Evolutionary conservation across 768 basidiomycete species (phyloP).

Genomic region (Mycena olivaceomarginata): DNA sequence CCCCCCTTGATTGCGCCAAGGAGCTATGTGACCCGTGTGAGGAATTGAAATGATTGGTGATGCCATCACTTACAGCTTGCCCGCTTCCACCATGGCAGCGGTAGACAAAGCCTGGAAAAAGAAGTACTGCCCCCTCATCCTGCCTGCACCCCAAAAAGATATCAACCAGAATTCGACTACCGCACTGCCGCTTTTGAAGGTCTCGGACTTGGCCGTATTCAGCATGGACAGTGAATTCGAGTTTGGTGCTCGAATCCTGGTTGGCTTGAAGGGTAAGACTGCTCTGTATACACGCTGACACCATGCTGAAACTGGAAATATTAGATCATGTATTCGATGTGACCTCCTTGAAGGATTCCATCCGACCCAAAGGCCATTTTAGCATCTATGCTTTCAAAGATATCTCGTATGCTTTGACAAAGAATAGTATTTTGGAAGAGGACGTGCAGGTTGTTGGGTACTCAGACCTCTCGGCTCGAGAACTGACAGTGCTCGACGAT

Average conservation of each 20-base stretch:
- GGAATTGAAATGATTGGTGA: no score
- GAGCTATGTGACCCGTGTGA: no score
- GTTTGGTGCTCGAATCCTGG: neutral
- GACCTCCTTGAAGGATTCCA: neutral
- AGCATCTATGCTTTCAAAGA: neutral
- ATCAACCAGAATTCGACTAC: no score
- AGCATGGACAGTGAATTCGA: neutral
- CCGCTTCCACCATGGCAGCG: no score
- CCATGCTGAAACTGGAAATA: neutral
- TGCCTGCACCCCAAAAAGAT: no score
- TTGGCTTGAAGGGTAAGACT: conserved; percentile 1
- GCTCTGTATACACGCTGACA: neutral
- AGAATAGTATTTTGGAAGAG: neutral
- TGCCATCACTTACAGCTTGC: no score
- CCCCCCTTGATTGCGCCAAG: no score
- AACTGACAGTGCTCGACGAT: neutral
- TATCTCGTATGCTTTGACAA: conserved; percentile 8
- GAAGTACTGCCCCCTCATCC: no score
- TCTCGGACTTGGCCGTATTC: neutral
- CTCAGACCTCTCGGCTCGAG: neutral
- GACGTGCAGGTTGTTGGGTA: neutral
- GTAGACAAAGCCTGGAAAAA: no score
- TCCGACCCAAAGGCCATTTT: neutral
- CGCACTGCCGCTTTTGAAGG: no score
- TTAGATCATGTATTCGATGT: conserved; percentile 12